Base-by-base conservation (phyloP, 805 yeast genomes). In the Schizosaccharomyces pombe region DNA sequence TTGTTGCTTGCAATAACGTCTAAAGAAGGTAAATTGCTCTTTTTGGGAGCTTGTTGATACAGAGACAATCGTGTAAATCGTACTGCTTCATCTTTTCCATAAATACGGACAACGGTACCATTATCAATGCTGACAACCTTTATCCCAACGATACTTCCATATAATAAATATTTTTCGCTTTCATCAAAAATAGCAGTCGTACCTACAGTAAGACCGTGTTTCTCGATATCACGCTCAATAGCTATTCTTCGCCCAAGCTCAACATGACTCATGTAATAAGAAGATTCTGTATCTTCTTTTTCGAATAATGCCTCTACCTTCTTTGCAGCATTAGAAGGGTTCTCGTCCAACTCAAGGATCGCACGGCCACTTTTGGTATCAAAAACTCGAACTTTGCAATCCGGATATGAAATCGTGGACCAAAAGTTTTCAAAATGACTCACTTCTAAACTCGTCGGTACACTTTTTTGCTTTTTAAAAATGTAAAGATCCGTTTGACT, bases 401-500 rank as follows among this genome's bases (percentile, higher is more conserved):
- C 70, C 5, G 70, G 65, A n/a, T 55, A 39, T 5, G 71, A 62
- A n/a, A 58, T 43, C 1, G 62, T 57, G 9, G 64, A 70, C 57
- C 68, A 65, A 28, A 51, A 57, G n/a, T 60, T 60, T 1, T 62
- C 63, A 52, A 63, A 61, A 1, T 61, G 61, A 4, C 68, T 62
- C 6, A 66, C 56, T 14, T 57, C 47, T 4, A 68, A 39, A 1
- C 58, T 33, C 4, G 59, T 40, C 2, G 66, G 64, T 1, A 55
- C 47, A 1, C 65, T 56, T 55, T 69, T 69, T 43, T 57, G 52
- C 55, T 69, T 70, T 22, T 68, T 58, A 51, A 70, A 58, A 16
- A 65, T 67, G 56, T 68, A 65, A 16, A 68, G 58, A 56, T 70
- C 70, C 0, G 76, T 72, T 47, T 65, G 61, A 32, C 71, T 63